These are phyloP conservation scores for Colletotrichum agaves DNA, from an alignment of 2,329 filamentous ascomycete genomes.

Conservation along the genomic window DNA sequence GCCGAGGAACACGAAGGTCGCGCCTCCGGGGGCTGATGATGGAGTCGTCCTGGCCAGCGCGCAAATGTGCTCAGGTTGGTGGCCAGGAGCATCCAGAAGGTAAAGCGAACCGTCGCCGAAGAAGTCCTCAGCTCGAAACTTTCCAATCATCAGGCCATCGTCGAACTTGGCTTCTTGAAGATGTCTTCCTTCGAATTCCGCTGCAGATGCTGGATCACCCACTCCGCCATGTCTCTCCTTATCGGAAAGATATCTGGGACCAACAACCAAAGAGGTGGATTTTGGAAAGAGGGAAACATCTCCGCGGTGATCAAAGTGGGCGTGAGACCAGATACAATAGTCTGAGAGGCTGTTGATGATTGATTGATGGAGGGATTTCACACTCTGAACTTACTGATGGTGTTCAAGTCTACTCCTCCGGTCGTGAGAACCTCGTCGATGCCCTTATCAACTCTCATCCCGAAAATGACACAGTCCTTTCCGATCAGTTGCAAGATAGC, in stretches of 20 bases:
- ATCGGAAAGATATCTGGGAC: conserved; percentile 38
- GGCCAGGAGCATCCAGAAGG: conserved; percentile 48
- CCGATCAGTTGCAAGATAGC: conserved; percentile 13
- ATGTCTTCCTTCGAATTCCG: conserved; percentile 37
- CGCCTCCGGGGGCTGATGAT: conserved; percentile 15
- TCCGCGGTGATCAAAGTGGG: conserved; percentile 45
- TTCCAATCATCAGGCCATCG: conserved; percentile 42
- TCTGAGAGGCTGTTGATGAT: conserved; percentile 6
- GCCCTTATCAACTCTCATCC: conserved; percentile 27
- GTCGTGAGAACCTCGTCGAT: conserved; percentile 38
- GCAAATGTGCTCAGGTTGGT: conserved; percentile 40
- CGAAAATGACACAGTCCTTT: conserved; percentile 22
- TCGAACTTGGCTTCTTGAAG: conserved; percentile 39
- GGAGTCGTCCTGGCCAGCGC: conserved; percentile 39
- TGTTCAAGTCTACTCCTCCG: conserved; percentile 19
- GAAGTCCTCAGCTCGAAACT: conserved; percentile 53
- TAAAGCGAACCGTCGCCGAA: conserved; percentile 55
- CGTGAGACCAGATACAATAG: conserved; percentile 44
- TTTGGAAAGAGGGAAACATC: conserved; percentile 42
- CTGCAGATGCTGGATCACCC: conserved; percentile 8
- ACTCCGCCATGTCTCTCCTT: conserved; percentile 18
- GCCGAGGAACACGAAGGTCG: conserved; percentile 41
- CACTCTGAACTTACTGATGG: conserved; percentile 24
- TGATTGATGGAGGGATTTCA: too few species aligned
- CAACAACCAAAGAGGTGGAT: conserved; percentile 41